Conservation (phyloP, 2,329 filamentous ascomycete genomes). For the Paracoccidioides brasiliensis region DNA sequence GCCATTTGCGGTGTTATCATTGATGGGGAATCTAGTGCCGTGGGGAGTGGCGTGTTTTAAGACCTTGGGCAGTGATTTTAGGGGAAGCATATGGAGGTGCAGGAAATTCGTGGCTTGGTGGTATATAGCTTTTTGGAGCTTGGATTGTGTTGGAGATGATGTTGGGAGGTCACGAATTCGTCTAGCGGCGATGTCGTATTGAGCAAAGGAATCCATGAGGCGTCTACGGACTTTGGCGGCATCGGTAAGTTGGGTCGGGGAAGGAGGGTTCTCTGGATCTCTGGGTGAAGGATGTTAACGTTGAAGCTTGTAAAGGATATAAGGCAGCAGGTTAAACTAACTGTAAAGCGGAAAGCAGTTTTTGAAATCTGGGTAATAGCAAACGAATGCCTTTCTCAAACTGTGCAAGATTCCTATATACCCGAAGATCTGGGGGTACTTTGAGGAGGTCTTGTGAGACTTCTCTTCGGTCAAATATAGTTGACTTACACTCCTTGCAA, state of each 20-base stretch:
- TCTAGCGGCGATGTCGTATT: slow-evolving; percentile 72
- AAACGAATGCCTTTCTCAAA: slow-evolving; percentile 78
- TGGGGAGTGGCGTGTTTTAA: slow-evolving; percentile 48
- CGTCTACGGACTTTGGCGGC: slow-evolving; percentile 82
- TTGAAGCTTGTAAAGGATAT: not conserved
- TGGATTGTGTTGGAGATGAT: slow-evolving; percentile 55
- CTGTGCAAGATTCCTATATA: slow-evolving; percentile 71
- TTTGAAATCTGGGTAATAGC: slow-evolving; percentile 73
- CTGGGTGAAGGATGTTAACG: slow-evolving; percentile 17
- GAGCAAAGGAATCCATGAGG: slow-evolving; percentile 74
- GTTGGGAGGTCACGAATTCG: slow-evolving; percentile 69
- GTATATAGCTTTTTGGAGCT: slow-evolving; percentile 70
- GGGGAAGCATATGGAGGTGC: slow-evolving; percentile 78
- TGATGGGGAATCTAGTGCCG: slow-evolving; percentile 19
- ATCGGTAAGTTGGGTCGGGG: slow-evolving; percentile 61
- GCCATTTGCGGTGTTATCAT: slow-evolving; percentile 15
- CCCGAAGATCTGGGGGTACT: slow-evolving; percentile 61
- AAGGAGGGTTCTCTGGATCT: slow-evolving; percentile 52
- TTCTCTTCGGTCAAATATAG: slow-evolving; percentile 60
- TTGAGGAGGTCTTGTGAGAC: slow-evolving; percentile 57
- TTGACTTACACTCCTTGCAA: slow-evolving; percentile 75
- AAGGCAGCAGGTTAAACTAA: slow-evolving; percentile 17
- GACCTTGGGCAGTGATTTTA: slow-evolving; percentile 60
- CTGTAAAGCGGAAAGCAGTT: slow-evolving; percentile 59
- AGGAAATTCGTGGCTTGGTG: slow-evolving; percentile 70